Evolutionary conservation across 345 rosid genomes (phyloP), one percentile per base, ranked within the genome.

Genomic region (Hevea brasiliensis): DNA sequence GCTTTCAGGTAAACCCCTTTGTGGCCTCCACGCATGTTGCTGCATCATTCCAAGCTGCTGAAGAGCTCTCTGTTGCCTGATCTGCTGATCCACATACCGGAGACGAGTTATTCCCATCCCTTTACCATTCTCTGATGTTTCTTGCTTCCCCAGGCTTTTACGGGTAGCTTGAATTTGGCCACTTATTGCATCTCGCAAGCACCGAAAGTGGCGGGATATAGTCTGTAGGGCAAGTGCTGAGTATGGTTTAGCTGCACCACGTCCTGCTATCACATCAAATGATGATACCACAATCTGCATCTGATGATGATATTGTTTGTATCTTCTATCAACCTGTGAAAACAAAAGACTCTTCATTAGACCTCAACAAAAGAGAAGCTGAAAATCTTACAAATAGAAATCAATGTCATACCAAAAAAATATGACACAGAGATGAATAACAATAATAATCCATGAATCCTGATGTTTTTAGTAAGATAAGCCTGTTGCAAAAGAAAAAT

Each of bases 1-100:
- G 86, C 83, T 90, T 81, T 96, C 99, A 27, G 97, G 99, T 76
- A 96, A 84, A 53, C 99, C 98, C 84, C 99, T 82, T 79, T 96
- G 99, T 48, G 99, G 99, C 80, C 96, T 89, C 99, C 99, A 96
- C 61, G 93, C 84, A 21, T 91, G 88, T 72, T 85, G 97, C 56
- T 92, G 89, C 87, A 91, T 89, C 86, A 91, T 91, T 18, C 96
- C 99, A 64, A 92, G 90, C 72, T 93, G 98, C 83, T 93, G 96
- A 59, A 92, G 87, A 73, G 93, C 91, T 76, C 90, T 89, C 60
- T 91, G 97, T 68, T 96, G 98, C 85, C 90, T 90, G 35, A 91
- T 86, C 77, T 90, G 87, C 82, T 88, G 98, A 75, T 91, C 99
- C 67, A 93, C 87, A 69, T 81, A 90, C 63, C 98, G 81, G 37